A percentile compares a stretch with the other conserved stretches of the same genome.
Evolutionary conservation across 1,139 yeast species (phyloP).

Genomic region (Candida smagusa): DNA sequence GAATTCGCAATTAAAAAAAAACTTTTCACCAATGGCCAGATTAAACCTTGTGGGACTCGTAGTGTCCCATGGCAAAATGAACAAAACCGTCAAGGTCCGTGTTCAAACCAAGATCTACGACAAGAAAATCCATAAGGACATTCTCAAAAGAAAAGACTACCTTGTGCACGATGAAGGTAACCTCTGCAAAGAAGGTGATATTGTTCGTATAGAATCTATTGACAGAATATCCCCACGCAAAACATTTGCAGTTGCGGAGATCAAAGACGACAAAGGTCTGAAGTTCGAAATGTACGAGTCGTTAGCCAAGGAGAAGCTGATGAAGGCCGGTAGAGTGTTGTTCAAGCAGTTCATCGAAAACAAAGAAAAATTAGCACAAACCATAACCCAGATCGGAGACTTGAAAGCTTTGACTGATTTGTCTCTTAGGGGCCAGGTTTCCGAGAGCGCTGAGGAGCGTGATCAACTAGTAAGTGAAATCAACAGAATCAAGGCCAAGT

Average conservation of each 20-base stretch:
- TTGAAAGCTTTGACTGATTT: slow-evolving; percentile 44
- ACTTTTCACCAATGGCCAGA: slow-evolving; percentile 58
- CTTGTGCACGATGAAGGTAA: slow-evolving; percentile 93
- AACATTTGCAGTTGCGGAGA: slow-evolving; percentile 91
- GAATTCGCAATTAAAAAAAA: slow-evolving; percentile 1
- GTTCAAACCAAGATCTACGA: slow-evolving; percentile 72
- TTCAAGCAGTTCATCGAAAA: slow-evolving; percentile 47
- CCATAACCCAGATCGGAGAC: slow-evolving; percentile 45
- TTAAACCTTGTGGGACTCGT: slow-evolving; percentile 92
- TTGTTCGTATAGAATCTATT: slow-evolving; percentile 88
- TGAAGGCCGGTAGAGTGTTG: slow-evolving; percentile 55
- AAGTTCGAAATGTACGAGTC: slow-evolving; percentile 80
- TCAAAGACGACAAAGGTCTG: slow-evolving; percentile 84
- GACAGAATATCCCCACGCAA: slow-evolving; percentile 83
- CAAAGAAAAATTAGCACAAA: slow-evolving; percentile 36
- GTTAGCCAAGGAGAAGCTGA: slow-evolving; percentile 66
- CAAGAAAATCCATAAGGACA: slow-evolving; percentile 69
- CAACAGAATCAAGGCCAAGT: slow-evolving; percentile 44
- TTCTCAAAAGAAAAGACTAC: slow-evolving; percentile 76
- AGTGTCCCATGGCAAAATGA: slow-evolving; percentile 93
- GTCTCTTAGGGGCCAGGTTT: slow-evolving; percentile 30
- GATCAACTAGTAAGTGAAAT: slow-evolving; percentile 39
- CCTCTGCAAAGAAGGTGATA: slow-evolving; percentile 90
- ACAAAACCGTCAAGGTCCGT: slow-evolving; percentile 91
- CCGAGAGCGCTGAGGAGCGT: slow-evolving; percentile 36